Conservation (phyloP, 176 grass and related monocot species). For the Paspalum notatum region DNA sequence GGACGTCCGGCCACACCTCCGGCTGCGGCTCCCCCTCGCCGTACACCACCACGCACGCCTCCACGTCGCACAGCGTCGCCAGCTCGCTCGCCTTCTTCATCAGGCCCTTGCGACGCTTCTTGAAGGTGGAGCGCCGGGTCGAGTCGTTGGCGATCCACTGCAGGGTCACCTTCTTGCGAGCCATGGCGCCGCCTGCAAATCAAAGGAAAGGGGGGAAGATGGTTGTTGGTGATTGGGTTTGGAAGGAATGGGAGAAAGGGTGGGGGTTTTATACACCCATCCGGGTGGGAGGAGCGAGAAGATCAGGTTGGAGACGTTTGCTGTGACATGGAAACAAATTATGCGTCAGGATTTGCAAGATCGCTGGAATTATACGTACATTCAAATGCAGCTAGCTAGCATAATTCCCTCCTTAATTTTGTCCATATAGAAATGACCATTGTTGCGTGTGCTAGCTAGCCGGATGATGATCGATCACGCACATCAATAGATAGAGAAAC, state of each 20-base stretch:
- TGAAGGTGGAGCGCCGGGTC: constrained; percentile 33
- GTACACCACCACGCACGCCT: constrained; percentile 43
- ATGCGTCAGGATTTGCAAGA: neutral
- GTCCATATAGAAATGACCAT: neutral
- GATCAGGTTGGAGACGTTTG: neutral
- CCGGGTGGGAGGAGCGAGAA: neutral
- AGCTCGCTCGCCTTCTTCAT: constrained; percentile 60
- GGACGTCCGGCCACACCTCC: constrained; percentile 41
- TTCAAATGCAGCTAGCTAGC: neutral
- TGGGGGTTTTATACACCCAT: neutral
- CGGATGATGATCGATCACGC: neutral
- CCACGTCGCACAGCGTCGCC: constrained; percentile 43
- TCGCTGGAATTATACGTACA: neutral
- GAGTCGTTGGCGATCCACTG: constrained; percentile 43
- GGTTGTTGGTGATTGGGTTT: neutral
- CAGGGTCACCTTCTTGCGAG: constrained; percentile 50
- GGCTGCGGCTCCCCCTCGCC: constrained; percentile 19
- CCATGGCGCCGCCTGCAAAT: constrained; percentile 10
- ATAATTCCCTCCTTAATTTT: neutral
- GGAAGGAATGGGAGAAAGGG: neutral
- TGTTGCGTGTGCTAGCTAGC: neutral
- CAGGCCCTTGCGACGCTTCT: constrained; percentile 49
- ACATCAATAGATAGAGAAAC: neutral
- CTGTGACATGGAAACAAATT: constrained; percentile 15
- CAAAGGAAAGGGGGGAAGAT: neutral